A percentile compares a stretch with the other conserved stretches of the same genome.
Evolutionary conservation across 192 early-diverging fungal species (phyloP).

Genomic region (Pilobolus umbonatus): DNA sequence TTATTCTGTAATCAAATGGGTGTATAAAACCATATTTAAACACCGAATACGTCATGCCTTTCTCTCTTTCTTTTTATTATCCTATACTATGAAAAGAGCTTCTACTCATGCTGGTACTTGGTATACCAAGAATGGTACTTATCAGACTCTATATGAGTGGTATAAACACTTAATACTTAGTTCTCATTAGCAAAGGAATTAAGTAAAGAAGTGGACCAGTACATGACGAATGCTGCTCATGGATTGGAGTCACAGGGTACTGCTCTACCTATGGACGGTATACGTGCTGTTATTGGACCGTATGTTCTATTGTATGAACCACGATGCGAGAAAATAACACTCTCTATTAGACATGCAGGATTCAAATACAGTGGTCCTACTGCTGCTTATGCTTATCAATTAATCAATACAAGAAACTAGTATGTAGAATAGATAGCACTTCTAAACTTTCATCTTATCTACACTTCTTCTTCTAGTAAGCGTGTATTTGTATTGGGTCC

Average conservation of each 20-base stretch:
- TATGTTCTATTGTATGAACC: constrained; percentile 34
- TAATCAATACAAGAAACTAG: constrained; percentile 54
- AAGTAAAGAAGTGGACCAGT: constrained; percentile 45
- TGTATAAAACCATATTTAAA: too few relatives aligned
- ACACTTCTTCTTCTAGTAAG: constrained; percentile 36
- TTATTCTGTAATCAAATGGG: too few relatives aligned
- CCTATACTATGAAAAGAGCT: constrained; percentile 37
- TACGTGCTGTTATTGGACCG: constrained; percentile 74
- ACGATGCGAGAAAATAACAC: neutral
- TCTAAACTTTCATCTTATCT: neutral
- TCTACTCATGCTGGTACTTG: constrained; percentile 70
- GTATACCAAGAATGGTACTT: constrained; percentile 50
- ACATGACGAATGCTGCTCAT: constrained; percentile 43
- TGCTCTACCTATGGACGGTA: constrained; percentile 39
- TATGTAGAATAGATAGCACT: constrained; percentile 26
- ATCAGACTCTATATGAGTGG: neutral
- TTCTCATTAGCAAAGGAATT: constrained; percentile 34
- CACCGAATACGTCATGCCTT: too few relatives aligned
- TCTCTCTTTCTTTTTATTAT: too few relatives aligned
- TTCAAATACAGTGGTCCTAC: constrained; percentile 86
- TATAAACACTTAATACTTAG: neutral
- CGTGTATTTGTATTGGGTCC: constrained; percentile 93
- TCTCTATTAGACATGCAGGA: constrained; percentile 76
- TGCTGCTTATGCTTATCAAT: constrained; percentile 85
- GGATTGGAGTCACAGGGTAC: constrained; percentile 16